Conservation (phyloP, 345 rosid species). For the Arabidopsis arenosa region DNA sequence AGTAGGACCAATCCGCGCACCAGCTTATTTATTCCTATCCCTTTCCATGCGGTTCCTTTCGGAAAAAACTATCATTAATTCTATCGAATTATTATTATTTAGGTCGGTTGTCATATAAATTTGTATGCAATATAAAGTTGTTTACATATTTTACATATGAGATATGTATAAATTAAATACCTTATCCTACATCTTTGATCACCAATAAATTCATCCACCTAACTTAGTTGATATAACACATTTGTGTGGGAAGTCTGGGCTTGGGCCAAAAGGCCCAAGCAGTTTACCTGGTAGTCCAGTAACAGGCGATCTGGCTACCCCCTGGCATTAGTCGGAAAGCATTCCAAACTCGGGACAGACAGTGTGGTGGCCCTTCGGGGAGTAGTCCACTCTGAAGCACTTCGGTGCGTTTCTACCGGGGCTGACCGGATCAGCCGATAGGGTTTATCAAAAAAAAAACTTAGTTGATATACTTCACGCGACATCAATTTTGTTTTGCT, state of each 20-base stretch:
- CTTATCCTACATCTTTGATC: background rate
- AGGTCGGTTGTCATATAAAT: background rate
- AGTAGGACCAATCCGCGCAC: constrained; percentile 36
- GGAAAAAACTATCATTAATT: background rate
- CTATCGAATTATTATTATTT: constrained; percentile 6
- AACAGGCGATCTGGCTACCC: too few relatives aligned
- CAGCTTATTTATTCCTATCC: constrained; percentile 33
- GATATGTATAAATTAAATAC: background rate
- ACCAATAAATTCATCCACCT: background rate
- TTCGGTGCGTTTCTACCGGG: too few relatives aligned
- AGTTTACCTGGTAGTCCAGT: too few relatives aligned
- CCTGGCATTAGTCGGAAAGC: too few relatives aligned
- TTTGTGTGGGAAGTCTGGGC: too few relatives aligned
- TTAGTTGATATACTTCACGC: background rate
- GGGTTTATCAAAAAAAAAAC: too few relatives aligned
- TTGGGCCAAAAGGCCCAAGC: too few relatives aligned
- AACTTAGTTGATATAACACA: background rate
- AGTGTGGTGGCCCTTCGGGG: too few relatives aligned
- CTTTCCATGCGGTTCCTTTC: constrained; percentile 24
- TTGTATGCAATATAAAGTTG: background rate
- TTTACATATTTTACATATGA: background rate
- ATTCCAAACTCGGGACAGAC: too few relatives aligned
- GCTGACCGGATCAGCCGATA: too few relatives aligned
- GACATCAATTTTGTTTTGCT: background rate
- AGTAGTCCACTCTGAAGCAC: too few relatives aligned